A percentile compares a stretch with the other conserved stretches of the same genome.
These are phyloP conservation scores for Simplicillium aogashimaense DNA, from an alignment of 2,329 filamentous ascomycete genomes.

Conservation along the genomic window DNA sequence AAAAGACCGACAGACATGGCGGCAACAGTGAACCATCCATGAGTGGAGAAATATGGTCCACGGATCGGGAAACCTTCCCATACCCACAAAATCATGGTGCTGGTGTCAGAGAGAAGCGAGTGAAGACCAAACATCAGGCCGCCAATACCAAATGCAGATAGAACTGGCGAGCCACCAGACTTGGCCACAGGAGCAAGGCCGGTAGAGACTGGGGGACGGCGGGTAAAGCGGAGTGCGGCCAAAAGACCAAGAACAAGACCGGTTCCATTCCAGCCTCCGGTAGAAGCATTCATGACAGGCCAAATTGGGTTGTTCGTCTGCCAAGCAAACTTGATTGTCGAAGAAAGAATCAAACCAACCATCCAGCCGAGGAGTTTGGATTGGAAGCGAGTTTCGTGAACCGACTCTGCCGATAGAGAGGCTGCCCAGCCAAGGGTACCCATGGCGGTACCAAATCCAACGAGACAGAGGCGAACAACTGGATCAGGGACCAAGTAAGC, in stretches of 20 bases:
- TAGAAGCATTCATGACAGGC: slow-evolving; percentile 83
- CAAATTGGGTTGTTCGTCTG: slow-evolving; percentile 94
- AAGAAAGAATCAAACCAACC: slow-evolving; percentile 75
- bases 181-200: slow-evolving; percentile 21
- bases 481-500: slow-evolving; percentile 71
- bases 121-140: slow-evolving; percentile 85
- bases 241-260: slow-evolving; percentile 68
- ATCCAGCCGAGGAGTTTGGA: slow-evolving; percentile 71
- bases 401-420: slow-evolving; percentile 68
- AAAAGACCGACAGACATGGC: slow-evolving; percentile 78
- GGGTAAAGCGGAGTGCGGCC: slow-evolving; percentile 66
- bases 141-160: slow-evolving; percentile 69
- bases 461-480: slow-evolving; percentile 65
- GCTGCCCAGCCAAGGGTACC: slow-evolving; percentile 77
- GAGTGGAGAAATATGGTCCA: slow-evolving; percentile 80
- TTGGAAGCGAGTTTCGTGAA: slow-evolving; percentile 67
- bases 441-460: slow-evolving; percentile 72
- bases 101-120: slow-evolving; percentile 88
- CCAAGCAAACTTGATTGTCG: slow-evolving; percentile 84
- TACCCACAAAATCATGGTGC: slow-evolving; percentile 97
- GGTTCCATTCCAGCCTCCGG: slow-evolving; percentile 85
- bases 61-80: slow-evolving; percentile 94
- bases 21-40: slow-evolving; percentile 77
- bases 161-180: slow-evolving; percentile 53
- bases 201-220: slow-evolving; percentile 44